Evolutionary conservation across 1,139 yeast genomes (phyloP).

Genomic region (Zhuliangozyma parablackwelliae): DNA sequence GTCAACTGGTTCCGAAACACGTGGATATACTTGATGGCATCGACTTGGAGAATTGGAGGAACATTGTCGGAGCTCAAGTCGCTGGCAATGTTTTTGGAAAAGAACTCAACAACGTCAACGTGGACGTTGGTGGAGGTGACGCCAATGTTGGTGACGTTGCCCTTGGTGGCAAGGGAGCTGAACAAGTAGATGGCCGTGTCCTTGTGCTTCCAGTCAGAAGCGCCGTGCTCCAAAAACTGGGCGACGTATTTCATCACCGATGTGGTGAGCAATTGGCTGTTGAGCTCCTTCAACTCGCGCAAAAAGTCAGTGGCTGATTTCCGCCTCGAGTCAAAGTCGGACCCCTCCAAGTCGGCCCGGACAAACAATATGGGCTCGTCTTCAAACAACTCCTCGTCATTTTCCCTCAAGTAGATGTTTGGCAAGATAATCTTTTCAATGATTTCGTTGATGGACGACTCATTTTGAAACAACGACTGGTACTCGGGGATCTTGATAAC

Average conservation of each 20-base stretch:
- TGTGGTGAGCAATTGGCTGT: conserved; percentile 69
- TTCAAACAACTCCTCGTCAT: conserved; percentile 89
- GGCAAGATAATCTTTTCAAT: conserved; percentile 84
- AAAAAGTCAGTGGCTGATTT: conserved; percentile 88
- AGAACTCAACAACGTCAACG: conserved; percentile 84
- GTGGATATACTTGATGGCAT: conserved; percentile 87
- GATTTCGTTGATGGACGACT: conserved; percentile 67
- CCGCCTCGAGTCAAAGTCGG: conserved; percentile 89
- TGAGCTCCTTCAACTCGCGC: conserved; percentile 77
- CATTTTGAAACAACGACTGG: conserved; percentile 58
- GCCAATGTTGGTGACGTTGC: conserved; percentile 78
- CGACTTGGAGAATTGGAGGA: conserved; percentile 79
- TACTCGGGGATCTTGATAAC: conserved; percentile 67
- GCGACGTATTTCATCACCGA: conserved; percentile 76
- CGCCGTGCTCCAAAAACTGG: conserved; percentile 54
- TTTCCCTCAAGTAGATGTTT: conserved; percentile 75
- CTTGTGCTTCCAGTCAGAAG: conserved; percentile 71
- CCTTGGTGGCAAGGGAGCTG: conserved; percentile 87
- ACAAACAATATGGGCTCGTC: conserved; percentile 95
- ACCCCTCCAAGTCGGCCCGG: conserved; percentile 90
- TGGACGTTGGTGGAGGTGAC: conserved; percentile 82
- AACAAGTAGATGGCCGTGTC: conserved; percentile 85
- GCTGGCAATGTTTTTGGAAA: conserved; percentile 72
- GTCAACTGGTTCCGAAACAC: conserved; percentile 90
- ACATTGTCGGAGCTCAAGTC: conserved; percentile 55